Conservation (phyloP, 106 monocot species). For the Chionographis japonica region DNA sequence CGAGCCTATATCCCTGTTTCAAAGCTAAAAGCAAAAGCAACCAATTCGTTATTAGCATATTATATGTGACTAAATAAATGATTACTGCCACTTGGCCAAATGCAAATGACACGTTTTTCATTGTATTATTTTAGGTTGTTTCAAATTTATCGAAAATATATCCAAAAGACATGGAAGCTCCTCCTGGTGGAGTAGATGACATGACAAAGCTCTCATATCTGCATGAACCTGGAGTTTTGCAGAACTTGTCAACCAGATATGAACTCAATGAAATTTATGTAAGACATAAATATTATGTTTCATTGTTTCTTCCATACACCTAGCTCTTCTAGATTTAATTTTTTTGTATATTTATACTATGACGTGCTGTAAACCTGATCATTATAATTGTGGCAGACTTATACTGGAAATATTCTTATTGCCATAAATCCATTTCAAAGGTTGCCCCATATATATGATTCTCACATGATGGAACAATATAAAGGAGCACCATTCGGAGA, state of each 20-base stretch:
- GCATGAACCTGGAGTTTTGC: slow-evolving; percentile 77
- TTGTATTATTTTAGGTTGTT: slow-evolving; percentile 29
- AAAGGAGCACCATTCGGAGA: slow-evolving; percentile 75
- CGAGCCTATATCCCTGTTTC: too few species aligned
- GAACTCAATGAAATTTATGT: slow-evolving; percentile 87
- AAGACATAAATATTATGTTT: slow-evolving; percentile 4
- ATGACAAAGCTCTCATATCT: slow-evolving; percentile 87
- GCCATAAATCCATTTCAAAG: slow-evolving; percentile 85
- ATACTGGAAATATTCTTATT: slow-evolving; percentile 82
- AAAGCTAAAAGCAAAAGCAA: too few species aligned
- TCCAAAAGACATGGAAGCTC: slow-evolving; percentile 76
- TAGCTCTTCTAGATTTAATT: neutral
- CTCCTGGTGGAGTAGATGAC: slow-evolving; percentile 79
- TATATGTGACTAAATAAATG: too few species aligned
- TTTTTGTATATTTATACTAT: neutral
- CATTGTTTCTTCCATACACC: neutral
- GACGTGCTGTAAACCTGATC: neutral
- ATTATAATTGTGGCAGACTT: slow-evolving; percentile 41
- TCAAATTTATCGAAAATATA: slow-evolving; percentile 61
- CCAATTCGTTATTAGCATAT: too few species aligned
- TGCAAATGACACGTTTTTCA: neutral
- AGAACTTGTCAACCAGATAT: slow-evolving; percentile 67
- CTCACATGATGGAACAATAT: slow-evolving; percentile 83
- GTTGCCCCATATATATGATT: slow-evolving; percentile 68
- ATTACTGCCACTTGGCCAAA: too few species aligned